These are phyloP conservation scores for Epithemia pelagica DNA, from an alignment of 108 stramenopile species.

Conservation along the genomic window DNA sequence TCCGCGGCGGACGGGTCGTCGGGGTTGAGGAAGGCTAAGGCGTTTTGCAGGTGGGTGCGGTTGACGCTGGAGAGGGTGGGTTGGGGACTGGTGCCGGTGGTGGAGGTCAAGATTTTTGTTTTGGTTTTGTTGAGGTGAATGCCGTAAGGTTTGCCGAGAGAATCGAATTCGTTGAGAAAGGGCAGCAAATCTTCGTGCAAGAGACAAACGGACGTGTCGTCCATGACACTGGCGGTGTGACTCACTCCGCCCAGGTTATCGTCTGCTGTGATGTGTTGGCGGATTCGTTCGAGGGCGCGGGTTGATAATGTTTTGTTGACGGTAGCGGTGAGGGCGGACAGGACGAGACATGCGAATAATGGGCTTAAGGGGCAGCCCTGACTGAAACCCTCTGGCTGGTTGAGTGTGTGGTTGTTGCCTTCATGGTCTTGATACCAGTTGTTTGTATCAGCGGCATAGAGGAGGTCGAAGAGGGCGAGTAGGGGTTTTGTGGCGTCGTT, in stretches of 20 bases:
- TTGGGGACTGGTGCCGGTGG: background rate
- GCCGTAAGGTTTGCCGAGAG: background rate
- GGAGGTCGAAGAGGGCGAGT: background rate
- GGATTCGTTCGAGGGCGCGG: too few species aligned
- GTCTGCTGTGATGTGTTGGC: too few species aligned
- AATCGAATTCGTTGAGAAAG: background rate
- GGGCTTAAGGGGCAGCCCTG: background rate
- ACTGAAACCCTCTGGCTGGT: background rate
- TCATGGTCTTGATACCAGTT: background rate
- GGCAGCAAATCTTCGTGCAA: background rate
- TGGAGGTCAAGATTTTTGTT: background rate
- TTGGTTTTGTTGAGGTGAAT: background rate
- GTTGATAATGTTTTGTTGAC: too few species aligned
- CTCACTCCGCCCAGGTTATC: too few species aligned
- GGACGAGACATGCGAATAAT: background rate
- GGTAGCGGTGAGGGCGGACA: background rate
- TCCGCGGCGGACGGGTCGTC: background rate
- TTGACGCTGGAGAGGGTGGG: too few species aligned
- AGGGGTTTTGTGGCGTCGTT: background rate
- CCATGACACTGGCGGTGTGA: background rate
- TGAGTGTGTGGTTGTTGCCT: background rate
- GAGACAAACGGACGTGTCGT: background rate
- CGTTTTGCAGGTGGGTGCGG: background rate
- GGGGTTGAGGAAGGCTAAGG: background rate
- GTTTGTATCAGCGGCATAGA: background rate